phyloP scores from a whole-genome alignment of 495 filamentous ascomycete genomes.

The Talaromyces trachyspermus region DNA sequence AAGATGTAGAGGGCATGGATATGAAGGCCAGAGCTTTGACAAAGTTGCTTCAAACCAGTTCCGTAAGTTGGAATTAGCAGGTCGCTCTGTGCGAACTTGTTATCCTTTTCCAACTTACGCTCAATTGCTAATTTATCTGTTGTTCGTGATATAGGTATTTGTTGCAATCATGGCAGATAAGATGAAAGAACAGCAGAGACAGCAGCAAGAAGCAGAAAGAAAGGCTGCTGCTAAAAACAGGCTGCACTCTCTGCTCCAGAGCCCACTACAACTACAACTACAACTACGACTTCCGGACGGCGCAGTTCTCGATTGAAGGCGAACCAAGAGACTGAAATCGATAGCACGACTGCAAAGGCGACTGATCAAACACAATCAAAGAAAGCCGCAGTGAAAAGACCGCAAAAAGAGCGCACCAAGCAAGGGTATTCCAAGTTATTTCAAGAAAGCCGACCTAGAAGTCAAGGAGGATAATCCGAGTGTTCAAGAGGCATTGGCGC shows the following conservation, averaged over 20 bases:
- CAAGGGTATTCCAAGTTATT: slow-evolving; percentile 48
- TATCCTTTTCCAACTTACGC: no score
- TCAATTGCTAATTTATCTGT: neutral
- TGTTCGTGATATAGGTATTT: slow-evolving; percentile 27
- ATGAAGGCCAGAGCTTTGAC: slow-evolving; percentile 34
- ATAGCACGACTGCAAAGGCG: slow-evolving; percentile 15
- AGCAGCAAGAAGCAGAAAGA: slow-evolving; percentile 50
- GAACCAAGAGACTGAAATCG: slow-evolving; percentile 26
- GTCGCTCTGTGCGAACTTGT: neutral
- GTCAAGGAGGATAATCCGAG: slow-evolving; percentile 43
- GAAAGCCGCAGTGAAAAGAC: slow-evolving; percentile 7
- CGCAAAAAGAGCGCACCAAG: slow-evolving; percentile 21
- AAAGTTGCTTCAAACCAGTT: slow-evolving; percentile 42
- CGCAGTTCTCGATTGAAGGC: slow-evolving; percentile 26
- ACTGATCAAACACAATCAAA: slow-evolving; percentile 9
- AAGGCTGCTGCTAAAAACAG: slow-evolving; percentile 37
- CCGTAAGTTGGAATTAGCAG: slow-evolving; percentile 28
- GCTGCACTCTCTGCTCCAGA: slow-evolving; percentile 22
- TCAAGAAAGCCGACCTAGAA: slow-evolving; percentile 50
- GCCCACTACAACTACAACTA: no score
- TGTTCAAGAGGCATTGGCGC: slow-evolving; percentile 46
- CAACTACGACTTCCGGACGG: slow-evolving; percentile 12
- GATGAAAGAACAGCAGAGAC: slow-evolving; percentile 37
- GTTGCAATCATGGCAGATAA: slow-evolving; percentile 53
- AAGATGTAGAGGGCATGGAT: slow-evolving; percentile 33